Evolutionary conservation across 2,329 filamentous ascomycete species (phyloP), one percentile per base, ranked within the genome.

Genomic region (Coniochaeta sp.): DNA sequence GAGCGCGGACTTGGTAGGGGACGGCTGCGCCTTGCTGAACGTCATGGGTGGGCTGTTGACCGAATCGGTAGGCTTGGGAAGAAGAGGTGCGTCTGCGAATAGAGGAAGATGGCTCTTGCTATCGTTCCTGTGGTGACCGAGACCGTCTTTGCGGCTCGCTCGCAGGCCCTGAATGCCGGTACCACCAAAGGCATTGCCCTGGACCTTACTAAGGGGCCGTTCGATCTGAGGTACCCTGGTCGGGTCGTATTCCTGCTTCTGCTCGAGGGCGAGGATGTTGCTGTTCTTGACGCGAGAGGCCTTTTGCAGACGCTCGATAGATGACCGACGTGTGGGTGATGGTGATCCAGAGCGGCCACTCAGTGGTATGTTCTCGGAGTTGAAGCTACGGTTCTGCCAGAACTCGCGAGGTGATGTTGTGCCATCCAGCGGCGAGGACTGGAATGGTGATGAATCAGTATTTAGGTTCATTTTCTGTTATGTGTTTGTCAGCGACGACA

Each of bases 271-370:
- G 72, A 96, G 91, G 81, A 98, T 97, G 77, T 89, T 96, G 82
- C 93, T 97, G 79, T 96, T 98, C 82, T 93, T 96, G 69, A 99
- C 95, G 62, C 95, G 89, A 60, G 93, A 96, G 34, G 92, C 93
- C 72, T 89, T 91, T 77, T 97, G 96, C 62, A 99, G 82, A 70
- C 93, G 93, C 81, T 99, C 95, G 66, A 99, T 93, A 19, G 93
- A 98, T 54, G 91, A 90, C 71, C 93, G 88, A 69, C 91, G 89
- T 61, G 86, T 88, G 24, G 90, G 87, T 54, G 89, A 88, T 8
- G 88, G 85, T 12, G 89, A 86, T 50, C 82, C 79, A 33, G 77
- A 74, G 58, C 85, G 81, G 61, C 81, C 79, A 63, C 83, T 80
- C 65, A 85, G 86, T 60, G 81, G 73, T 55, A 78, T 81, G 75